These are phyloP conservation scores for Tricholoma matsutake DNA, from an alignment of 768 basidiomycete species.

Conservation along the genomic window DNA sequence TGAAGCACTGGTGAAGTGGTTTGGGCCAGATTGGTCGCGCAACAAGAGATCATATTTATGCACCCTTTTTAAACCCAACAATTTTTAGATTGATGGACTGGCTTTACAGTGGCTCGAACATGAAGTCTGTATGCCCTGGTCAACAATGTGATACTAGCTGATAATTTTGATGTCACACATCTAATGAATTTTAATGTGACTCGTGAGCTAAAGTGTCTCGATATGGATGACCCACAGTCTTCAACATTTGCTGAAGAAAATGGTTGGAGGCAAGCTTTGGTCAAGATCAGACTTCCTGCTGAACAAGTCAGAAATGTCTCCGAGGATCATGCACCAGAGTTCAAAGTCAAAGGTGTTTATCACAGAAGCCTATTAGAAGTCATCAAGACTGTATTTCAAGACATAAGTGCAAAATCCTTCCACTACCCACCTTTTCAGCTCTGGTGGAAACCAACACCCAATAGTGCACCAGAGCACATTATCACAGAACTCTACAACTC, in stretches of 20 bases:
- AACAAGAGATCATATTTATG: background rate
- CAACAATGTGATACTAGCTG: conserved; percentile 19
- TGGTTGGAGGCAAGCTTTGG: conserved; percentile 21
- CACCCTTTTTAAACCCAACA: conserved; percentile 21
- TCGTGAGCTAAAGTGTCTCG: conserved; percentile 7
- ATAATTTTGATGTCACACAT: background rate
- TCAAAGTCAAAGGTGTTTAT: background rate
- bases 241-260: background rate
- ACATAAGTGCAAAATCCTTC: conserved; percentile 6
- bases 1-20: no score
- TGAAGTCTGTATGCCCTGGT: conserved; percentile 24
- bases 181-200: conserved; percentile 13
- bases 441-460: conserved; percentile 12
- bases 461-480: background rate
- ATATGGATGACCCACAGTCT: background rate
- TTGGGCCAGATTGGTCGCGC: no score
- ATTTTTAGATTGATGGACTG: conserved; percentile 21
- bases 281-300: conserved; percentile 20
- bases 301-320: conserved; percentile 16
- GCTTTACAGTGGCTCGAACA: conserved; percentile 14
- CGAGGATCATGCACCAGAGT: conserved; percentile 6
- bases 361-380: conserved; percentile 8
- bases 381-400: conserved; percentile 12
- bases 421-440: conserved; percentile 14
- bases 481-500: background rate